Percentiles rank a stretch among this genome's conserved stretches.
Conservation (phyloP, 768 basidiomycete species). For the Tulasnella sp. region DNA sequence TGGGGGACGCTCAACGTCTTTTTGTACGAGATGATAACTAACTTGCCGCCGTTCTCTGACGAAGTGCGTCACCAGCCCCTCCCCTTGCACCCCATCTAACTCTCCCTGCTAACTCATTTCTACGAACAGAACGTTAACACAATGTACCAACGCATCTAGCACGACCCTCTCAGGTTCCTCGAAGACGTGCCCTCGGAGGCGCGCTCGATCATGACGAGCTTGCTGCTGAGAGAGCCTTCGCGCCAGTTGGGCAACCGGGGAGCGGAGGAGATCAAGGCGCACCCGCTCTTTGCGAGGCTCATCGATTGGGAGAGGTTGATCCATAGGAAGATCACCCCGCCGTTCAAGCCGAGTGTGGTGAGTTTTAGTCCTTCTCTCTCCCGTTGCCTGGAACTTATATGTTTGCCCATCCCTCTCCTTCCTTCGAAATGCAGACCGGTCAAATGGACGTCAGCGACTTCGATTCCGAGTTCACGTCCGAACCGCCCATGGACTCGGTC, state of each 20-base stretch:
- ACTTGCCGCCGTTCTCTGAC: slow-evolving; percentile 96
- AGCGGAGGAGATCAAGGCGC: slow-evolving; percentile 92
- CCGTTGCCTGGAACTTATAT: not conserved
- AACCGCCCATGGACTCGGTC: slow-evolving; percentile 92
- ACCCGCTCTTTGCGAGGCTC: slow-evolving; percentile 91
- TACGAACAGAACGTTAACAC: slow-evolving; percentile 76
- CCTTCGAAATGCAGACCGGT: slow-evolving; percentile 7
- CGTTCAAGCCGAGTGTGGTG: slow-evolving; percentile 96
- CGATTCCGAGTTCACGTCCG: slow-evolving; percentile 95
- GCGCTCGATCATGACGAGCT: slow-evolving; percentile 77
- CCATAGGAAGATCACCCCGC: slow-evolving; percentile 93
- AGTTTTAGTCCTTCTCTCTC: slow-evolving; percentile 36
- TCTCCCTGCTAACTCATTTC: not conserved
- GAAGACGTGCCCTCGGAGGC: slow-evolving; percentile 86
- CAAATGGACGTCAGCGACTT: slow-evolving; percentile 64
- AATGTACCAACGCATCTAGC: slow-evolving; percentile 93
- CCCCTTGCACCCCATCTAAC: not conserved
- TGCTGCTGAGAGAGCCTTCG: slow-evolving; percentile 84
- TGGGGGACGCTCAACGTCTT: slow-evolving; percentile 99
- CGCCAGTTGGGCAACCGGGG: slow-evolving; percentile 87
- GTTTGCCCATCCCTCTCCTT: not conserved
- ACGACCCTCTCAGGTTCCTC: slow-evolving; percentile 90
- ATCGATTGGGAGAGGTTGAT: slow-evolving; percentile 86
- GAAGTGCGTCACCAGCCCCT: slow-evolving; percentile 52
- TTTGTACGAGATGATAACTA: slow-evolving; percentile 96